Base-by-base conservation (phyloP, 306 rosid genomes). In the Gastrolobium villosum region DNA sequence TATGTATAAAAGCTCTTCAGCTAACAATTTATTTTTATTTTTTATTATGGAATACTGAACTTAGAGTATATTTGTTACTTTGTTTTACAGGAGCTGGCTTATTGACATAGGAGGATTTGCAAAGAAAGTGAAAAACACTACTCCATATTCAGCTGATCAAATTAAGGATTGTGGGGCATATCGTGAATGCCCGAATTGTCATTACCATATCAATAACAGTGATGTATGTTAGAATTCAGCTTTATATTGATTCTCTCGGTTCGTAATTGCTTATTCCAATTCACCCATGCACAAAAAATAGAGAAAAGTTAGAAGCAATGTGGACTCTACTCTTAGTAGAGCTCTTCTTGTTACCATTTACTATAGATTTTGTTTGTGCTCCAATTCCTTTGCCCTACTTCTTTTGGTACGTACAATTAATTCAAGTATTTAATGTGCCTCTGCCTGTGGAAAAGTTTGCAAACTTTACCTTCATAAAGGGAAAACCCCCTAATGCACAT, bases 161-260 rank as follows among this genome's bases (percentile, higher is more conserved):
- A 82, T 89, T 65, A 89, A 87, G 76, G 97, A 92, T 75, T 89
- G 89, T 62, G 98, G 88, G 4, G 96, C 97, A 10, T 88, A 57
- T 71, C 92, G 94, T 1, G 91, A 92, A 83, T 95, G 99, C 79
- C 99, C 99, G 1, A 91, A 77, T 39, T 95, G 99, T 84, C 74
- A 63, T 45, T 75, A 55, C 79, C 74, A 52, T 15, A 91, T 95
- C 11, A 89, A 85, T 70, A 95, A 95, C 54, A 85, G 90, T 35
- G 99, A 92, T 88, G 98, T 94, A 90, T 81, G 99, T 43, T 74
- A 55, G 62, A 53, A 60, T 55, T 75, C 71, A 5, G n/a, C 57
- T 28, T 63, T 70, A 41, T 28, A 56, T 46, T 59, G 62, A 57
- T 66, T 82, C 26, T 40, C 45, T 40, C 52, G 46, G 34, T 72